Percentiles rank a stretch among this genome's conserved stretches.
Conservation (phyloP, 225 moss, liverwort and hornwort species). For the Rhytidiadelphus loreus region DNA sequence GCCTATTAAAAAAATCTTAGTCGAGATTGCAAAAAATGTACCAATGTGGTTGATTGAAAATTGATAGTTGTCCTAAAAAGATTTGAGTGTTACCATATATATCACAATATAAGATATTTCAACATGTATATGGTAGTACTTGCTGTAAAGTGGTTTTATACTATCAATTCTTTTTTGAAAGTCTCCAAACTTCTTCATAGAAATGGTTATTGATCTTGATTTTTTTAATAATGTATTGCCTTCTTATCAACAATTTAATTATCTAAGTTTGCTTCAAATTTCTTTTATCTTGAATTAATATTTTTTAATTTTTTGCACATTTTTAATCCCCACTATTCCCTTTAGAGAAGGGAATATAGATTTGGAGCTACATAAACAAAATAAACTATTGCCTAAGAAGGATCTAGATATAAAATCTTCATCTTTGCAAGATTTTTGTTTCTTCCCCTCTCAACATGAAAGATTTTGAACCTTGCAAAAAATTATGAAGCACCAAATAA, state of each 20-base stretch:
- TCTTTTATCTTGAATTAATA: not conserved
- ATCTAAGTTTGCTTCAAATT: not conserved
- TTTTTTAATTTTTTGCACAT: not conserved
- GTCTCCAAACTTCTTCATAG: not conserved
- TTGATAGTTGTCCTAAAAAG: not conserved
- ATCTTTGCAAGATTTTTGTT: not conserved
- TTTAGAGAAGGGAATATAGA: no score
- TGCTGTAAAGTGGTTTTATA: not conserved
- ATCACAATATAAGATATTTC: not conserved
- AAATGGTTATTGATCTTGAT: not conserved
- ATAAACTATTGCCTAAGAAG: not conserved
- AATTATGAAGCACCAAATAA: not conserved
- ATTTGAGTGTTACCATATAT: rapidly evolving
- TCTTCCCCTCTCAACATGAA: not conserved
- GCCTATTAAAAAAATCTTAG: not conserved
- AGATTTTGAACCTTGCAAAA: not conserved
- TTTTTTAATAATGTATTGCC: not conserved
- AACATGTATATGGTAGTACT: rapidly evolving
- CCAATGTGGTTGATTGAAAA: not conserved
- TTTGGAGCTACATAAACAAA: not conserved
- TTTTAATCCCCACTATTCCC: rapidly evolving
- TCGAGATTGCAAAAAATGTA: not conserved
- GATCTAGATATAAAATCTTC: not conserved
- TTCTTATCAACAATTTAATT: not conserved
- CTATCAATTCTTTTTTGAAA: not conserved